Conservation (phyloP, 106 monocot species). For the Dendrobium officinale region DNA sequence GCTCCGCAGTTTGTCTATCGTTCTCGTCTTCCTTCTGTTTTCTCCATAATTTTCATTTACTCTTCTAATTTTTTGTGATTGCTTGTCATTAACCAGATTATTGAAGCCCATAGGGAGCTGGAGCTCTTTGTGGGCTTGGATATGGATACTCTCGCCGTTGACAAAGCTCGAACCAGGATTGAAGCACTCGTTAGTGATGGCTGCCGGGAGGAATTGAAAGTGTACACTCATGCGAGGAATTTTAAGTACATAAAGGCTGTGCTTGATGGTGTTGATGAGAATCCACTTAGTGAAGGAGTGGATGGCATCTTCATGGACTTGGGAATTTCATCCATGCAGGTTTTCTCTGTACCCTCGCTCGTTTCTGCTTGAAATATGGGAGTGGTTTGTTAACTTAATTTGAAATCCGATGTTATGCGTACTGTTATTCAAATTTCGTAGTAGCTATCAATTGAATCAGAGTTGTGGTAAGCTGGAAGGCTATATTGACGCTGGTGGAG, state of each 20-base stretch:
- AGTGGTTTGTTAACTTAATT: background rate
- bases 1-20: slow-evolving; percentile 40
- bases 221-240: slow-evolving; percentile 49
- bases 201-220: slow-evolving; percentile 21
- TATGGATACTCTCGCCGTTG: slow-evolving; percentile 65
- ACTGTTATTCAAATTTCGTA: background rate
- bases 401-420: background rate
- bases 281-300: slow-evolving; percentile 23
- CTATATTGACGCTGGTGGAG: background rate
- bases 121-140: slow-evolving; percentile 75
- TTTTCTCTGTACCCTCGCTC: background rate
- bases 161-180: slow-evolving; percentile 30
- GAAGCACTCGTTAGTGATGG: slow-evolving; percentile 20
- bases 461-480: background rate
- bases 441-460: background rate
- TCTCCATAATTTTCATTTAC: background rate
- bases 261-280: slow-evolving; percentile 30
- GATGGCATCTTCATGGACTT: slow-evolving; percentile 93
- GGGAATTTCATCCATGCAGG: slow-evolving; percentile 99
- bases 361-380: too few species aligned
- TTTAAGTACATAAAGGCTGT: slow-evolving; percentile 80
- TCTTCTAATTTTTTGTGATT: background rate
- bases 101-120: slow-evolving; percentile 67
- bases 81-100: slow-evolving; percentile 38
- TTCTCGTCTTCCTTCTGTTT: background rate